These are phyloP conservation scores for Plantago lanceolata DNA, from an alignment of 305 asterid species.

Conservation along the genomic window DNA sequence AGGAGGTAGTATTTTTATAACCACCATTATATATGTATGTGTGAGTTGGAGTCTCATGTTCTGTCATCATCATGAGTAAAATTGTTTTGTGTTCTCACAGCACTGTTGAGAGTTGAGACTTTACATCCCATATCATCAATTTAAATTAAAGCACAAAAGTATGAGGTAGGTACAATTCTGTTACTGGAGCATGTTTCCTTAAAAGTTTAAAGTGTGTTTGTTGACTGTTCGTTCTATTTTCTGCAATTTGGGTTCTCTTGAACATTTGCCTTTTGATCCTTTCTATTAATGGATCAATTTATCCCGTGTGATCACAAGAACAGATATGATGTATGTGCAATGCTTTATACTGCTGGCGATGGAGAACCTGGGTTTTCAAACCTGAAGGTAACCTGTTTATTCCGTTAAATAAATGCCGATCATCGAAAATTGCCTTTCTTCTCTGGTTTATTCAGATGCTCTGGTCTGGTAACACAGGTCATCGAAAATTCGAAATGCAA, in stretches of 20 bases:
- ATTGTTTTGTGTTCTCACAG: slow-evolving; percentile 88
- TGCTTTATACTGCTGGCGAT: slow-evolving; percentile 45
- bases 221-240: slow-evolving; percentile 28
- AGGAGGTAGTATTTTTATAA: slow-evolving; percentile 54
- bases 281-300: slow-evolving; percentile 25
- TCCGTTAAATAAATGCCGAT: slow-evolving; percentile 28
- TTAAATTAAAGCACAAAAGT: slow-evolving; percentile 60
- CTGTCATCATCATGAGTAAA: slow-evolving; percentile 57
- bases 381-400: slow-evolving; percentile 46
- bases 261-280: slow-evolving; percentile 30
- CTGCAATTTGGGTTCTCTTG: slow-evolving; percentile 27
- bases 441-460: slow-evolving; percentile 35
- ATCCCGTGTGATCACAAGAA: slow-evolving; percentile 27
- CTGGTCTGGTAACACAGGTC: slow-evolving; percentile 36
- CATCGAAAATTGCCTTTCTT: slow-evolving; percentile 23
- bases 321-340: slow-evolving; percentile 37
- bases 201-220: slow-evolving; percentile 22
- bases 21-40: slow-evolving; percentile 43
- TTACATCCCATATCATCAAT: slow-evolving; percentile 65
- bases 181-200: slow-evolving; percentile 41
- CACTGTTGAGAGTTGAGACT: slow-evolving; percentile 72
- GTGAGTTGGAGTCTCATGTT: slow-evolving; percentile 50
- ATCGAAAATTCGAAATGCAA: slow-evolving; percentile 24
- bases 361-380: slow-evolving; percentile 33
- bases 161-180: slow-evolving; percentile 87